These are phyloP conservation scores for Picea glauca DNA, from an alignment of 75 land plant species.

Conservation along the genomic window DNA sequence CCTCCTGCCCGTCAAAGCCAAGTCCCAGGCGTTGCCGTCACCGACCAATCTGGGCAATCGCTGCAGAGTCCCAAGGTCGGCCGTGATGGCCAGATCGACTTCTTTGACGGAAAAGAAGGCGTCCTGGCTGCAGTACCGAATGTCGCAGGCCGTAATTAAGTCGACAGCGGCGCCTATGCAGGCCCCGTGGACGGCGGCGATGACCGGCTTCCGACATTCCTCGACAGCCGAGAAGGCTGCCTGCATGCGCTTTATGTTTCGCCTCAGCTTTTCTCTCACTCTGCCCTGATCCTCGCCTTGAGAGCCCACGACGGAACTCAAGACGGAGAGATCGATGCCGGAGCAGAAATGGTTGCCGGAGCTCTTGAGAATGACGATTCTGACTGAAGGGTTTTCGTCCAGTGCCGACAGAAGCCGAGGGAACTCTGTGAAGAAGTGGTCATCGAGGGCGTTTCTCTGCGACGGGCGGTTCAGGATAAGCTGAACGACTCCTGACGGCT, in stretches of 20 bases:
- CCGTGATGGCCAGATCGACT: constrained; percentile 82
- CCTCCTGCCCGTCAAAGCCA: constrained; percentile 76
- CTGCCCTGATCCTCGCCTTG: constrained; percentile 34
- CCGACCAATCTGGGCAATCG: constrained; percentile 85
- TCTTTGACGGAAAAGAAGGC: constrained; percentile 84
- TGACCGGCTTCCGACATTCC: constrained; percentile 86
- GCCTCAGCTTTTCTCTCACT: constrained; percentile 35
- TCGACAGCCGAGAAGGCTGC: constrained; percentile 72
- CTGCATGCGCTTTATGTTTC: constrained; percentile 57
- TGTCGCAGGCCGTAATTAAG: constrained; percentile 78
- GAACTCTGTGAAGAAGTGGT: constrained; percentile 59
- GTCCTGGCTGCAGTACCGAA: constrained; percentile 65
- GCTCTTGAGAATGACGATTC: constrained; percentile 65
- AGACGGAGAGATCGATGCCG: constrained; percentile 74
- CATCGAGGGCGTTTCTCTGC: constrained; percentile 69
- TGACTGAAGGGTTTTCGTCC: constrained; percentile 59
- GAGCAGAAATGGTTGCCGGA: constrained; percentile 77
- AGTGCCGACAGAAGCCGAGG: constrained; percentile 66
- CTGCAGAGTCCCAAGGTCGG: constrained; percentile 91
- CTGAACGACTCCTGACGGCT: constrained; percentile 40
- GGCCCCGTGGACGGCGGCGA: constrained; percentile 81
- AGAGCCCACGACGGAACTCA: constrained; percentile 12
- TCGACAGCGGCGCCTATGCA: constrained; percentile 93
- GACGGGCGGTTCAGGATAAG: constrained; percentile 70
- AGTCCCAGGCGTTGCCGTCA: constrained; percentile 65